Conservation (phyloP, 106 monocot genomes). For the Allium sativum region DNA sequence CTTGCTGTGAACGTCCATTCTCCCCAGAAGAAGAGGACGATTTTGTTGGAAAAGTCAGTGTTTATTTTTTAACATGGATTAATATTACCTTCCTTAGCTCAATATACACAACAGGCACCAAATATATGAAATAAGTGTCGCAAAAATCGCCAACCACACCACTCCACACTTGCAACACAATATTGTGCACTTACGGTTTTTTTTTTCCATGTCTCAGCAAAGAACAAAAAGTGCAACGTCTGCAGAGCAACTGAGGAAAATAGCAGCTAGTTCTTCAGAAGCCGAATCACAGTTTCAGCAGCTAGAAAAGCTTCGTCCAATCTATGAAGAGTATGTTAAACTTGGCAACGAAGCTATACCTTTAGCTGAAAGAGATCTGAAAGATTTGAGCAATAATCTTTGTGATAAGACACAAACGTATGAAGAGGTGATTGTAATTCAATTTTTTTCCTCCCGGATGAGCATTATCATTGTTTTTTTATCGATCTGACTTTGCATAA, state of each 20-base stretch:
- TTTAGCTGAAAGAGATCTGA: constrained; percentile 51
- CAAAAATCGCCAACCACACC: no score
- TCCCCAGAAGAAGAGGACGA: constrained; percentile 87
- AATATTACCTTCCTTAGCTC: background rate
- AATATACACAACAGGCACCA: background rate
- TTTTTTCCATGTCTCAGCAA: constrained; percentile 52
- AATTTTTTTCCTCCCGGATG: constrained; percentile 4
- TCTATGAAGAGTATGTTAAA: constrained; percentile 89
- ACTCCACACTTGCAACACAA: no score
- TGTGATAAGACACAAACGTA: constrained; percentile 65
- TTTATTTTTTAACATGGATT: background rate
- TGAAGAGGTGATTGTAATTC: constrained; percentile 64
- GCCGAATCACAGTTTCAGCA: constrained; percentile 84
- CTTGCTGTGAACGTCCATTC: constrained; percentile 94
- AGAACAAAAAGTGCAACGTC: constrained; percentile 80
- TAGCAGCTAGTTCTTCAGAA: constrained; percentile 69
- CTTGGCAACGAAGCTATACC: constrained; percentile 82
- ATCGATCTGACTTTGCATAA: no score
- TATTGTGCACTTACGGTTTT: background rate
- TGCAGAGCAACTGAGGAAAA: constrained; percentile 74
- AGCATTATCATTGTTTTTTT: background rate
- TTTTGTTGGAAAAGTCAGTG: constrained; percentile 76
- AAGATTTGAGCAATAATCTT: constrained; percentile 53
- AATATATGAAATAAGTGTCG: no score
- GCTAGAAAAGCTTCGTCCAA: constrained; percentile 71